These are phyloP conservation scores for Zygnema circumcarinatum DNA, from an alignment of 139 green algal species.

Conservation along the genomic window DNA sequence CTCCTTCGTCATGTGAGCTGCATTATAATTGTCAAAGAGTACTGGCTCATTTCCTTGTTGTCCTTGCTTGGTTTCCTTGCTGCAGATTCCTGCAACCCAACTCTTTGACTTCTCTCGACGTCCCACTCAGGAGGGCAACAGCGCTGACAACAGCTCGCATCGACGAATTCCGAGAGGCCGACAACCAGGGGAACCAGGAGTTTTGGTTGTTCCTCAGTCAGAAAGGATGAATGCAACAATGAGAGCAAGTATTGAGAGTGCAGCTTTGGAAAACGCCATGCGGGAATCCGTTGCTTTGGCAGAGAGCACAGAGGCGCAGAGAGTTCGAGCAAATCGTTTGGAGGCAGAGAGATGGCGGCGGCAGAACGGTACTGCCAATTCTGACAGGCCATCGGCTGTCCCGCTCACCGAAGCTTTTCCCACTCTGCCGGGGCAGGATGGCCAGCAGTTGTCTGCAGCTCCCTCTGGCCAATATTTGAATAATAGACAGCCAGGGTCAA, in stretches of 20 bases:
- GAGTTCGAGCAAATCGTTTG: constrained; percentile 12
- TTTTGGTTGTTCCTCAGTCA: background rate
- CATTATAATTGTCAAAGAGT: too few species aligned
- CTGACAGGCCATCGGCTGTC: background rate
- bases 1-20: too few species aligned
- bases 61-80: background rate
- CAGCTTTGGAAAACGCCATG: background rate
- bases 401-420: background rate
- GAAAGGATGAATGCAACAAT: constrained; percentile 9
- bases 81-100: constrained; percentile 44
- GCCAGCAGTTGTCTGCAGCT: background rate
- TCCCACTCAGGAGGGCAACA: background rate
- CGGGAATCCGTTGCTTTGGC: background rate
- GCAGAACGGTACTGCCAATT: background rate
- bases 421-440: background rate
- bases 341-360: background rate
- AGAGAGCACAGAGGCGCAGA: background rate
- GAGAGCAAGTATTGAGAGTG: constrained; percentile 7
- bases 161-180: background rate
- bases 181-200: background rate
- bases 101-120: constrained; percentile 28
- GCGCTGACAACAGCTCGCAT: background rate
- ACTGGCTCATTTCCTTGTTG: background rate
- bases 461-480: background rate
- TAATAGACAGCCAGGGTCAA: background rate